phyloP scores from a whole-genome alignment of 495 filamentous ascomycete species.

The Penicillium cosmopolitanum region DNA sequence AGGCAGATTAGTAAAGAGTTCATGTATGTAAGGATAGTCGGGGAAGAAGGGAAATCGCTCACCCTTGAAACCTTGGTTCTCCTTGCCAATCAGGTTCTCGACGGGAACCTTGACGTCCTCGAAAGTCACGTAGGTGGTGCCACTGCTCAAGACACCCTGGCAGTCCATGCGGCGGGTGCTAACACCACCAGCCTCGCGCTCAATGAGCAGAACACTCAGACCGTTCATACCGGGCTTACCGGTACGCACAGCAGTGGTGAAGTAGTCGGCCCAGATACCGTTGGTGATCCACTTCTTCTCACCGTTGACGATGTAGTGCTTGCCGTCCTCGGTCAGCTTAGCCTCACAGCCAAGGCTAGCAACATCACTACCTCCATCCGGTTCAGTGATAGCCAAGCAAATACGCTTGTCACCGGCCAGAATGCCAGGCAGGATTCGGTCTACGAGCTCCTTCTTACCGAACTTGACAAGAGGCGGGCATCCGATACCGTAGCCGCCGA shows the following conservation, averaged over 20 bases:
- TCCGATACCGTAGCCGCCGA: slow-evolving; percentile 94
- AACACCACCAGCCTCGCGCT: slow-evolving; percentile 78
- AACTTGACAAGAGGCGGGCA: slow-evolving; percentile 90
- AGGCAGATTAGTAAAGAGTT: slow-evolving; percentile 8
- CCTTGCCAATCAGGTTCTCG: slow-evolving; percentile 95
- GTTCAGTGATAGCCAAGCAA: slow-evolving; percentile 84
- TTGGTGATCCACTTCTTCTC: slow-evolving; percentile 99
- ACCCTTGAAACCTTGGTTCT: slow-evolving; percentile 97
- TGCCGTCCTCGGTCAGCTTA: slow-evolving; percentile 89
- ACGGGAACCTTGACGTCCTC: slow-evolving; percentile 99
- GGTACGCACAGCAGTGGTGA: slow-evolving; percentile 94
- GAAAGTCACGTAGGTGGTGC: slow-evolving; percentile 96
- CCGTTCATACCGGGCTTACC: slow-evolving; percentile 87
- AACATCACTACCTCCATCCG: slow-evolving; percentile 84
- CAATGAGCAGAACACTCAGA: slow-evolving; percentile 85
- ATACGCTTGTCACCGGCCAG: slow-evolving; percentile 93
- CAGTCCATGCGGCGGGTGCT: slow-evolving; percentile 96
- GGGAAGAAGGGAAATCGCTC: slow-evolving; percentile 4
- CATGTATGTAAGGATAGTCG: neutral
- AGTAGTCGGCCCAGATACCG: slow-evolving; percentile 95
- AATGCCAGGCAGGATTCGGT: slow-evolving; percentile 81
- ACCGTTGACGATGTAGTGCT: slow-evolving; percentile 98
- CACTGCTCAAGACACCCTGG: slow-evolving; percentile 93
- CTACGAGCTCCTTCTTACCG: slow-evolving; percentile 85
- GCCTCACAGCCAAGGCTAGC: slow-evolving; percentile 95